A percentile compares a stretch with the other conserved stretches of the same genome.
These are phyloP conservation scores for Aegilops sharonensis DNA, from an alignment of 176 grass and related monocot genomes.

Conservation along the genomic window DNA sequence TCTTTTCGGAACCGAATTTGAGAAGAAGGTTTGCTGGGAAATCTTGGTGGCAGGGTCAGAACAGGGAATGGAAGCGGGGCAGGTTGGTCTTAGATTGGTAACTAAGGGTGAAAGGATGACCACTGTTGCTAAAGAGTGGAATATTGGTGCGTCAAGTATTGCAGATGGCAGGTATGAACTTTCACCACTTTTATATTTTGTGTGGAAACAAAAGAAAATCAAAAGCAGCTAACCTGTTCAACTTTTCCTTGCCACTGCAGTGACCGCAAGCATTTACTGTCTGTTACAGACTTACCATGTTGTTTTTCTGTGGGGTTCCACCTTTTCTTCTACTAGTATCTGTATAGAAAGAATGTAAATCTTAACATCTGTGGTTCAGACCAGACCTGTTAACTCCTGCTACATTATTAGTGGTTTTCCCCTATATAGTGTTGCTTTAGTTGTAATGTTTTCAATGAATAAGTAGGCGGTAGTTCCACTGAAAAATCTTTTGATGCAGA, in stretches of 20 bases:
- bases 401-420: conserved; percentile 12
- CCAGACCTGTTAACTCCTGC: conserved; percentile 12
- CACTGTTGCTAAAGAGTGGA: conserved; percentile 94
- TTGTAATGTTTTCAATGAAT: neutral
- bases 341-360: neutral
- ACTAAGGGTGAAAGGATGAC: conserved; percentile 88
- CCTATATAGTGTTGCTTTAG: conserved; percentile 19
- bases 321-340: neutral
- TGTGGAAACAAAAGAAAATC: neutral
- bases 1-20: conserved; percentile 92
- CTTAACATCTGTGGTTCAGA: conserved; percentile 9
- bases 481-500: neutral
- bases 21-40: conserved; percentile 97
- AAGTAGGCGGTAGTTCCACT: neutral
- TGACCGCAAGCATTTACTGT: neutral
- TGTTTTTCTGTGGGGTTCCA: neutral
- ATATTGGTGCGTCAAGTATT: conserved; percentile 87
- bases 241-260: conserved; percentile 3
- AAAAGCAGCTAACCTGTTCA: neutral
- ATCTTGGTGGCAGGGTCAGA: conserved; percentile 93
- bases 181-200: conserved; percentile 2
- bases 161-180: conserved; percentile 92
- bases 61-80: conserved; percentile 97
- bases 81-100: conserved; percentile 89
- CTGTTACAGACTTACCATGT: neutral